phyloP scores from a whole-genome alignment of 441 rosid genomes.

The Populus hybrid region DNA sequence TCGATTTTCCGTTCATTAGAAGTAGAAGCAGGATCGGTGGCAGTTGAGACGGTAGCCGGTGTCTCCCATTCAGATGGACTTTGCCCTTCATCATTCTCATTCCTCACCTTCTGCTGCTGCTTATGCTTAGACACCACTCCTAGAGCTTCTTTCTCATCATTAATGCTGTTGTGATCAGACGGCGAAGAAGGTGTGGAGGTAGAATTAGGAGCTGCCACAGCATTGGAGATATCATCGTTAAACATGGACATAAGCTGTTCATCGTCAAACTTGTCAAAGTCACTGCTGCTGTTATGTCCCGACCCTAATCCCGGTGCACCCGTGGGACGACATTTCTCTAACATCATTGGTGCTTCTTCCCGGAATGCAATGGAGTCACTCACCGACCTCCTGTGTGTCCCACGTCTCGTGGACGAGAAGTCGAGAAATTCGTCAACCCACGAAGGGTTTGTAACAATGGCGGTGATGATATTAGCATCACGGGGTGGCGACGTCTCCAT shows the following conservation, averaged over 20 bases:
- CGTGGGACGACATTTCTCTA: conserved; percentile 34
- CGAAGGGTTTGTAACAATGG: conserved; percentile 40
- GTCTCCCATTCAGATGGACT: conserved; percentile 40
- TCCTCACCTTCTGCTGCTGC: conserved; percentile 26
- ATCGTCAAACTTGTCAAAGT: conserved; percentile 52
- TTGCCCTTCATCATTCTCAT: conserved; percentile 46
- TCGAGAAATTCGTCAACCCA: conserved; percentile 94
- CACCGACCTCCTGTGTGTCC: conserved; percentile 70
- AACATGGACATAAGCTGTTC: conserved; percentile 69
- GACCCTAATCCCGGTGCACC: conserved; percentile 6
- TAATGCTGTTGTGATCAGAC: conserved; percentile 52
- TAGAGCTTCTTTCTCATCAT: conserved; percentile 36
- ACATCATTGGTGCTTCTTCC: conserved; percentile 28
- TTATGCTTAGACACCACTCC: conserved; percentile 20
- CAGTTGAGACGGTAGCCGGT: conserved; percentile 16
- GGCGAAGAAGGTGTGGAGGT: conserved; percentile 45
- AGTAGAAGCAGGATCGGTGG: conserved; percentile 11
- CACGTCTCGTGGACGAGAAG: conserved; percentile 70
- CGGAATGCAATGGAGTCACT: conserved; percentile 71
- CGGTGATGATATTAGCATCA: conserved; percentile 7
- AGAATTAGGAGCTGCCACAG: conserved; percentile 24
- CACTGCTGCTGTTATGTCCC: conserved; percentile 9
- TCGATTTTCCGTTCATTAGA: conserved; percentile 34
- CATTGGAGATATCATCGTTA: conserved; percentile 38
- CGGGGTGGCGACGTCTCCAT: neutral